Percentiles rank a stretch among this genome's conserved stretches.
Evolutionary conservation across 73 alveolate species (phyloP).

Genomic region (Tetrahymena borealis): DNA sequence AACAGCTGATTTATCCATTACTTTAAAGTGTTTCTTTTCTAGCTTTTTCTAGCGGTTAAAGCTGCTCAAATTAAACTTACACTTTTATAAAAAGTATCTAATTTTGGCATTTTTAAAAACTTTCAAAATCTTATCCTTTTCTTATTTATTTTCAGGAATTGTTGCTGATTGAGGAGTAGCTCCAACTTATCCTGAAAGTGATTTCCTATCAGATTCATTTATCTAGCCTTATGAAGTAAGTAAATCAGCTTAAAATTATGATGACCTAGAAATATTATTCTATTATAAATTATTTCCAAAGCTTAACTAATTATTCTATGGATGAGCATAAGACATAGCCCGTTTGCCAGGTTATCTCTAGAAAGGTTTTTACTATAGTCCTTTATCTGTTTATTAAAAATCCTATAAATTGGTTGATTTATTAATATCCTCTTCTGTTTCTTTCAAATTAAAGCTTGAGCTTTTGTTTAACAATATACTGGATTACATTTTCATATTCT

Average conservation of each 20-base stretch:
- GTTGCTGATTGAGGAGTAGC: not conserved
- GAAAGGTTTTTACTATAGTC: not conserved
- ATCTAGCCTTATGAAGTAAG: too few relatives aligned
- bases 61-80: not conserved
- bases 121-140: not conserved
- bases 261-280: too few relatives aligned
- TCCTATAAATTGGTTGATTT: not conserved
- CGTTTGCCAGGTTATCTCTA: too few relatives aligned
- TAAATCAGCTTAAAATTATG: too few relatives aligned
- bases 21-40: not conserved
- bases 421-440: not conserved
- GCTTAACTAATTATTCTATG: too few relatives aligned
- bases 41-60: not conserved
- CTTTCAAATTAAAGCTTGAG: not conserved
- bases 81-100: not conserved
- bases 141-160: not conserved
- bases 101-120: not conserved
- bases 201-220: not conserved
- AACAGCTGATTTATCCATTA: not conserved
- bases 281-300: too few relatives aligned
- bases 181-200: not conserved
- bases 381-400: not conserved
- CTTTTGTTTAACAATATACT: not conserved
- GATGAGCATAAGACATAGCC: too few relatives aligned
- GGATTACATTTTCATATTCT: not conserved